Evolutionary conservation across 768 basidiomycete genomes (phyloP), one percentile per base, ranked within the genome.

Genomic region (Kwoniella heveanensis): DNA sequence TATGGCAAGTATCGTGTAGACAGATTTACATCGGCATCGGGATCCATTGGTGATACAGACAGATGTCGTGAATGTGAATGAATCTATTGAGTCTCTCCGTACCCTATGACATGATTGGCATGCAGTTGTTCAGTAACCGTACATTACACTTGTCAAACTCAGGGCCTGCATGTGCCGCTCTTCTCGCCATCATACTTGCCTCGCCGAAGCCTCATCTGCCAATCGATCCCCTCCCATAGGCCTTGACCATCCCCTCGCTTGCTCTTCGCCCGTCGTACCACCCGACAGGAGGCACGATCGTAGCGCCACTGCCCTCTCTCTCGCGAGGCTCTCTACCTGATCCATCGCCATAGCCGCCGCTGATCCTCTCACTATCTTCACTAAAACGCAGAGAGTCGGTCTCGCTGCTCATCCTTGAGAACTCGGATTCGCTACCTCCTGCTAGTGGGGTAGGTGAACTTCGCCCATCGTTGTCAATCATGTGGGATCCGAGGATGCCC

Each of bases 191-290:
- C 39, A 7, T 36, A 6, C 7, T 7, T 6, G 32, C 39, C 39
- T 9, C 39, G 3, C 39, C 39, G 39, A 17, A 8, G 3, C 6
- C 3, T 44, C 39, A 58, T 24, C 46, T 26, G 17, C 48, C 46
- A 21, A 58, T 30, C 7, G 57, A 50, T 7, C 36, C 51, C 51
- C 36, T 46, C 12, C 36, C 56, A 47, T 26, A 25, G 25, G 44
- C 39, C 17, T 62, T 51, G 26, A 62, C 60, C 51, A 54, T 55
- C 1, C 60, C 60, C 29, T 62, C 60, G 37, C 60, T 62, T 19
- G 51, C 60, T 48, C 60, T 62, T 52, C 60, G 15, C 7, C 60
- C 60, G 22, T 55, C 60, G 25, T 54, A 55, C 60, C 60, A 54
- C 7, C 49, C 37, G 12, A 25, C 53, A 27, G 21, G n/a, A 1